Evolutionary conservation across 768 basidiomycete species (phyloP).

Genomic region (Termitomyces sp.): DNA sequence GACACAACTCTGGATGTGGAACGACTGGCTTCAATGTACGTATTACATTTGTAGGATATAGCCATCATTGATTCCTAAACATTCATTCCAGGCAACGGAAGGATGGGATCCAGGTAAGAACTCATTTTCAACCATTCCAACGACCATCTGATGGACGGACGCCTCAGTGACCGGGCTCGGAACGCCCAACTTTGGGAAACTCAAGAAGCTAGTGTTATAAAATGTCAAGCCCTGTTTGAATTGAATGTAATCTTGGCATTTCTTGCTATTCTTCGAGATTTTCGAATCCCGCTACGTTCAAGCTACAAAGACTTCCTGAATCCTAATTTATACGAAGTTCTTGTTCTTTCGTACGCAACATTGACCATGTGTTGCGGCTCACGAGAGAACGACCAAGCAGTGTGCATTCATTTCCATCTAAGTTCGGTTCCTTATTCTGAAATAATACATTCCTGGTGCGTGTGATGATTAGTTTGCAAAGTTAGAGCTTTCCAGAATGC

Average conservation of each 20-base stretch:
- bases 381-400: background rate
- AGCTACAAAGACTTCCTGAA: background rate
- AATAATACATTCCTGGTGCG: background rate
- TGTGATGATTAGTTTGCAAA: background rate
- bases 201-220: slow-evolving; percentile 33
- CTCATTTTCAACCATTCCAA: background rate
- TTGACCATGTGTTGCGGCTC: background rate
- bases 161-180: slow-evolving; percentile 53
- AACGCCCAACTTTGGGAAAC: slow-evolving; percentile 47
- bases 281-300: background rate
- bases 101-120: slow-evolving; percentile 61
- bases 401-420: background rate
- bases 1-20: slow-evolving; percentile 58
- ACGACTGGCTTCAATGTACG: slow-evolving; percentile 64
- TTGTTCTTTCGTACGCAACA: background rate
- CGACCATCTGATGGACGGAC: background rate
- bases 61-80: background rate
- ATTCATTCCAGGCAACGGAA: slow-evolving; percentile 33
- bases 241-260: slow-evolving; percentile 2
- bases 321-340: background rate
- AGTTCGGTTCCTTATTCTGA: background rate
- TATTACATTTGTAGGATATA: slow-evolving; percentile 7
- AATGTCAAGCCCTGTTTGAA: background rate
- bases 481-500: background rate
- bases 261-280: background rate